Base-by-base conservation (phyloP, 1,139 yeast species). In the Pichia sp. region DNA sequence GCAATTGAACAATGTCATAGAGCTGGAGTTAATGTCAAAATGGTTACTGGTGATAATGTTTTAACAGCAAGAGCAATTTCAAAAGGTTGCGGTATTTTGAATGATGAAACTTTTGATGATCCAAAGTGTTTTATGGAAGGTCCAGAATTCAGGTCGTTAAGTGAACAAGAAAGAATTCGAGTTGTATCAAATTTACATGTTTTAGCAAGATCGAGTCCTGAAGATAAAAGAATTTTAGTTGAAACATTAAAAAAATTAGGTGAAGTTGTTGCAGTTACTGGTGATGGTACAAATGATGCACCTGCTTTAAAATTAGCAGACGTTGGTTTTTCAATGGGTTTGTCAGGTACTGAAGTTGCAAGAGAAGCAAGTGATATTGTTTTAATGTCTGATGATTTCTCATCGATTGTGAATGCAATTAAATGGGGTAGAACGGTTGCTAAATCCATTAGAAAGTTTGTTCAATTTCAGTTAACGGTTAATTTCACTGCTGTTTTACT, bases 351-450 rank as follows among this genome's bases (percentile, higher is more conserved):
- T 1, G 96, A 88, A 68, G 96, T 88, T 54, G 96, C 96, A 5
- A 77, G 95, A 64, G 96, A 88, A 64, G 96, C 96, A 7, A 85
- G 95, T n/a, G 96, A 88, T 69, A 88, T 88, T 59, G 86, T 88
- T 57, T 74, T 88, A 59, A 88, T 88, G 95, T 89, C 95, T 36
- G 98, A 92, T 69, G 95, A 92, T 70, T 92, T 92, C 62, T 76
- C 90, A 11, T 92, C 95, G 48, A 92, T 92, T 65, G 97, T 92
- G 45, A 88, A 88, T 66, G 99, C 98, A n/a, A 87, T 92, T 62
- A 87, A 88, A 68, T 94, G 98, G 98, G 99, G 99, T 50, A 80
- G 99, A 67, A 90, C 97, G 47, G 98, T 94, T 53, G 85, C 95
- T 20, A 83, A 85, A 34, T 89, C 97, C 2, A 95, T 92, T 62